Evolutionary conservation across 805 yeast genomes (phyloP), one percentile per base, ranked within the genome.

Genomic region (Sugiyamaella chiloensis): DNA sequence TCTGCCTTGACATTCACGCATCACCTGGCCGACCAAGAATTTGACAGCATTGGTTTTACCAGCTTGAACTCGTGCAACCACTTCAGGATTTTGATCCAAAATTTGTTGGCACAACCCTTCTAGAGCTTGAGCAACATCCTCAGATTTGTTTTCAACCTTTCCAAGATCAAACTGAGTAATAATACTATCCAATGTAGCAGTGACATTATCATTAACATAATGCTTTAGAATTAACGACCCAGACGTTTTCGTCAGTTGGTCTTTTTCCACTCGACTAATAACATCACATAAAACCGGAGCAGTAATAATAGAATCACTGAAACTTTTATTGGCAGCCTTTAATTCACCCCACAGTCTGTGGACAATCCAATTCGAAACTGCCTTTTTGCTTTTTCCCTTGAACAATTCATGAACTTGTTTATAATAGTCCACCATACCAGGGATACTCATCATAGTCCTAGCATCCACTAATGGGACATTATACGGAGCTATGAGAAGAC

Each of bases 21-120:
- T 87, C 16, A 88, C 95, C 60, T 78, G 79, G 0, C 97, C 98
- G 2, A 93, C 75, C 47, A 93, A 69, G 58, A 72, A 87, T 58
- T 88, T 86, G n/a, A 91, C 58, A 9, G 89, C 79, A 29, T 76
- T 78, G 35, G 68, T 65, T 46, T 81, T 81, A 2, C 89, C 90
- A 0, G 67, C 57, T 19, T 62, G 61, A 23, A 88, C 73, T 43
- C 77, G 78, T 16, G 70, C 65, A 2, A 85, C 86, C 14, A 83
- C 76, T 14, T 76, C 78, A 0, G 71, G 71, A 55, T 84, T 67
- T 5, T 67, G 65, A 0, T 53, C 56, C 0, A 83, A 62, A 2
- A 82, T 73, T 8, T 65, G 66, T 16, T 52, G 44, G 55, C 88
- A 83, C 0, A 76, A 63, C 14, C 60, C 71, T 21, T 51, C 61